Percentiles rank a stretch among this genome's conserved stretches.
phyloP scores from a whole-genome alignment of 1,284 basidiomycete species.

The Erythrobasidium hasegawianum region DNA sequence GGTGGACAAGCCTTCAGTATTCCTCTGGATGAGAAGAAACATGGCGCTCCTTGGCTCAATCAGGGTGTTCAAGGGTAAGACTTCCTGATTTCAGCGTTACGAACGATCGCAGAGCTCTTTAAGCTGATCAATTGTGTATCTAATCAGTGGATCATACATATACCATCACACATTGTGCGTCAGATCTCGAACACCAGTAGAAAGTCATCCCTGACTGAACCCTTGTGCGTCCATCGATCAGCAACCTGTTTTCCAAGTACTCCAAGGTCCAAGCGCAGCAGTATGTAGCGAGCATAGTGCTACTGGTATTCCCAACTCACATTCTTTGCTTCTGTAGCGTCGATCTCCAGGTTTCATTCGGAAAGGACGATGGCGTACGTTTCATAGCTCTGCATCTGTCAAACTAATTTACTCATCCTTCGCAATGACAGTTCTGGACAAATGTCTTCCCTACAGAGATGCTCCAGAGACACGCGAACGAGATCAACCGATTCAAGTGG shows the following conservation, averaged over 20 bases:
- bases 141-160: slow-evolving; percentile 57
- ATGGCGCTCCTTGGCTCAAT: slow-evolving; percentile 42
- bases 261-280: slow-evolving; percentile 28
- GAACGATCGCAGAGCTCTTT: not conserved
- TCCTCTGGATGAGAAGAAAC: slow-evolving; percentile 50
- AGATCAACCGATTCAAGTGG: slow-evolving; percentile 61
- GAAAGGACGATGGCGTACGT: slow-evolving; percentile 55
- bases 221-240: not conserved
- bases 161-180: slow-evolving; percentile 57
- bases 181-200: not conserved
- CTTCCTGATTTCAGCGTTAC: not conserved
- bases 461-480: slow-evolving; percentile 54
- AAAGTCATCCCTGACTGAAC: not conserved
- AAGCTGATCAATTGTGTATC: slow-evolving; percentile 59
- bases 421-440: slow-evolving; percentile 56
- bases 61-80: slow-evolving; percentile 50
- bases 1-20: slow-evolving; percentile 63
- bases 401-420: not conserved
- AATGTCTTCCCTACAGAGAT: slow-evolving; percentile 62
- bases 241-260: slow-evolving; percentile 46
- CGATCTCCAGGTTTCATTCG: slow-evolving; percentile 63
- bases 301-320: not conserved
- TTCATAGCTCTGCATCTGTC: not conserved
- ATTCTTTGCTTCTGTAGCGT: slow-evolving; percentile 50
- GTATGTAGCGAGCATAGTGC: slow-evolving; percentile 3